These are phyloP conservation scores for Candida lessepsii DNA, from an alignment of 805 yeast species.

Conservation along the genomic window DNA sequence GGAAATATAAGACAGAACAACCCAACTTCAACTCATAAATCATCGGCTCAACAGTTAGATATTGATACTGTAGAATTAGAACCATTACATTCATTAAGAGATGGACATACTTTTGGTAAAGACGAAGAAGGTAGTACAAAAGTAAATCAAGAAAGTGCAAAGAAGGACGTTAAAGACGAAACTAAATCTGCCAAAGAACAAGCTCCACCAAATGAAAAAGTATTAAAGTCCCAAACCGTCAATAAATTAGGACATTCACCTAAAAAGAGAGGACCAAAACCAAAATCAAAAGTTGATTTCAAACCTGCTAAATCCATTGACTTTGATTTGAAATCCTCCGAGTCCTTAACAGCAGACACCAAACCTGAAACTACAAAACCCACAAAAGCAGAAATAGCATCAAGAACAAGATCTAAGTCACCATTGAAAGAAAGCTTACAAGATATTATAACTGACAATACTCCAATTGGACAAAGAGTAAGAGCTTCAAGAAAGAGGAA, in stretches of 20 bases:
- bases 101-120: constrained; percentile 24
- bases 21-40: no score
- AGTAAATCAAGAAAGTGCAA: no score
- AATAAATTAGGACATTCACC: constrained; percentile 7
- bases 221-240: constrained; percentile 1
- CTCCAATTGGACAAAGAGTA: constrained; percentile 11
- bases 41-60: constrained; percentile 20
- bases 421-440: constrained; percentile 28
- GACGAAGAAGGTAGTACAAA: no score
- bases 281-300: not conserved
- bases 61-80: constrained; percentile 20
- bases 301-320: constrained; percentile 1
- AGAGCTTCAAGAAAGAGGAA: constrained; percentile 12
- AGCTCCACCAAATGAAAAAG: no score
- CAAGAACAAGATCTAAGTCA: constrained; percentile 34
- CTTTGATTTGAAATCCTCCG: not conserved
- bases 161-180: not conserved
- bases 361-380: constrained; percentile 6
- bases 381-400: constrained; percentile 20
- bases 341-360: not conserved
- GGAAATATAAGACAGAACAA: no score
- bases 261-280: constrained; percentile 1
- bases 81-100: constrained; percentile 25
- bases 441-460: constrained; percentile 18
- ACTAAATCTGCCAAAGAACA: not conserved